Conservation (phyloP, 768 basidiomycete species). For the Trametes maxima region DNA sequence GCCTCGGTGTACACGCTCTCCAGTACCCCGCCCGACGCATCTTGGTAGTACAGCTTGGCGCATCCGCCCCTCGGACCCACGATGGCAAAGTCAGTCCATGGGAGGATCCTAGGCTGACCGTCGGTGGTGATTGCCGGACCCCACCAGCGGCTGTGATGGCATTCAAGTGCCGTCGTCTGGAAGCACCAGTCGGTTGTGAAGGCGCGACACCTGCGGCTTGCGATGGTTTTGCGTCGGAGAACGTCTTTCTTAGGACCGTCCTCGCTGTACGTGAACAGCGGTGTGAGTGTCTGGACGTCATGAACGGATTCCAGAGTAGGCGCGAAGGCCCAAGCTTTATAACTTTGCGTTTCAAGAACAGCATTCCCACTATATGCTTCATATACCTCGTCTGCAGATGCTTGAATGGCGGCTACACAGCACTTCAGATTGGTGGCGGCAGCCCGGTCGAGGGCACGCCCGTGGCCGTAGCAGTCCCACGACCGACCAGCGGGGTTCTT, state of each 20-base stretch:
- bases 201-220: too few relatives aligned
- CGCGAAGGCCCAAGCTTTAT: slow-evolving; percentile 15
- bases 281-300: slow-evolving; percentile 4
- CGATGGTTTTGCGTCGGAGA: background rate
- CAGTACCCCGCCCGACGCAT: background rate
- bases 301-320: slow-evolving; percentile 21
- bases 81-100: too few relatives aligned
- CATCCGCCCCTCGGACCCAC: too few relatives aligned
- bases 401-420: slow-evolving; percentile 22
- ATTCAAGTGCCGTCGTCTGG: too few relatives aligned
- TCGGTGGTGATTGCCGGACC: too few relatives aligned
- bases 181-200: too few relatives aligned
- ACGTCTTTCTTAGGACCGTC: background rate
- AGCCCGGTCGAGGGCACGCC: slow-evolving; percentile 13
- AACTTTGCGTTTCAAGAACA: slow-evolving; percentile 5
- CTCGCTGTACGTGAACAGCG: slow-evolving; percentile 13
- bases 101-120: too few relatives aligned
- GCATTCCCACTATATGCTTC: slow-evolving; percentile 10
- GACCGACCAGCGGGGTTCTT: slow-evolving; percentile 5
- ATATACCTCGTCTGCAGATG: slow-evolving; percentile 23
- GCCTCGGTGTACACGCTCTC: too few relatives aligned
- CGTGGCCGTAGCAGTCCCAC: slow-evolving; percentile 19
- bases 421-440: slow-evolving; percentile 9
- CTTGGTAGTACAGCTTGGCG: background rate
- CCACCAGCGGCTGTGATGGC: too few relatives aligned